Evolutionary conservation across 148 eudicot species (phyloP).

Genomic region (Arbutus unedo): DNA sequence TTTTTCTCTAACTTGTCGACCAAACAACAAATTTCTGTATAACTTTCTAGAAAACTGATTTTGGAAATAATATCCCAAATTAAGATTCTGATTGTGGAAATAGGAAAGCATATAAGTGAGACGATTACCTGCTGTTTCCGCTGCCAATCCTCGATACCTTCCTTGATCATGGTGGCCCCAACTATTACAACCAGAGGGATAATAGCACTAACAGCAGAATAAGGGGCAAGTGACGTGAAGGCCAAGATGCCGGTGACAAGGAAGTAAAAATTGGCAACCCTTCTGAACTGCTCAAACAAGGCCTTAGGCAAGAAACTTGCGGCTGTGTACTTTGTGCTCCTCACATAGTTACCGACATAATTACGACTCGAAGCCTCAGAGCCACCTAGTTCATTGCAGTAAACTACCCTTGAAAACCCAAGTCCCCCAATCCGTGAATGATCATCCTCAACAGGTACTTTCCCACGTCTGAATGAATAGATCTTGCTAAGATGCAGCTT

Average conservation of each 20-base stretch:
- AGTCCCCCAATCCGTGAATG: conserved; percentile 80
- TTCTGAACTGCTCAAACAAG: conserved; percentile 97
- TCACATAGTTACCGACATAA: conserved; percentile 70
- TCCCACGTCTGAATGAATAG: conserved; percentile 76
- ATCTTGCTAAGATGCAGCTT: conserved; percentile 75
- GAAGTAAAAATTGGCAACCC: conserved; percentile 93
- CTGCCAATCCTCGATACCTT: conserved; percentile 76
- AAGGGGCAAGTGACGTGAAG: conserved; percentile 80
- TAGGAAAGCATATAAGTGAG: neutral
- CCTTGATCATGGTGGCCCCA: conserved; percentile 88
- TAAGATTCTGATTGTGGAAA: neutral
- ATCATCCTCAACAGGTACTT: conserved; percentile 41
- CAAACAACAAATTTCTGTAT: neutral
- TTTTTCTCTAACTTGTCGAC: too few relatives aligned
- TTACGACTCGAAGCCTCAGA: conserved; percentile 34
- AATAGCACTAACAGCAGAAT: conserved; percentile 72
- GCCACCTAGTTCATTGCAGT: conserved; percentile 56
- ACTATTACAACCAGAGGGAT: conserved; percentile 68
- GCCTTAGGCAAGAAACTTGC: conserved; percentile 82
- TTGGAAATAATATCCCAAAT: neutral
- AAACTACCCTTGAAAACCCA: conserved; percentile 81
- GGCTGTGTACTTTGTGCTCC: conserved; percentile 76
- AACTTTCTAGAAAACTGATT: neutral
- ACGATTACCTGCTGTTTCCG: conserved; percentile 73
- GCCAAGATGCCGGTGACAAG: conserved; percentile 70